These are phyloP conservation scores for Cladosporium sp. DNA, from an alignment of 2,329 filamentous ascomycete genomes.

Conservation along the genomic window DNA sequence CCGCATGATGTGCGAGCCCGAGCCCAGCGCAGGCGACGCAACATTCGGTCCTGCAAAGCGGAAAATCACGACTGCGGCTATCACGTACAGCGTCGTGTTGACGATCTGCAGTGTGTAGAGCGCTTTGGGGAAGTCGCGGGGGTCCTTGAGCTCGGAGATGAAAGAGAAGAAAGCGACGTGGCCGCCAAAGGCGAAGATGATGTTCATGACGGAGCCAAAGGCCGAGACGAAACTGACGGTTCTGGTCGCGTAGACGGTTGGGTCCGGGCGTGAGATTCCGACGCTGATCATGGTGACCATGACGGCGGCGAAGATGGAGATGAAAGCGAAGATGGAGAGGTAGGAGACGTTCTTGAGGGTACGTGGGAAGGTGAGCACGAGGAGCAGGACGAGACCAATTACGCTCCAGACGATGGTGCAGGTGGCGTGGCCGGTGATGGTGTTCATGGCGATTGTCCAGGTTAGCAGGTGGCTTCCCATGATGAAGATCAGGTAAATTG, in stretches of 20 bases:
- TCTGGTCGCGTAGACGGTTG: slow-evolving; percentile 40
- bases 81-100: slow-evolving; percentile 62
- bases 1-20: slow-evolving; percentile 54
- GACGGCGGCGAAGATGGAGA: slow-evolving; percentile 59
- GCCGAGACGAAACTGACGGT: slow-evolving; percentile 48
- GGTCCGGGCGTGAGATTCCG: slow-evolving; percentile 51
- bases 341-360: slow-evolving; percentile 65
- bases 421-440: slow-evolving; percentile 60
- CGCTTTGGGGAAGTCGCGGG: slow-evolving; percentile 62
- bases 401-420: slow-evolving; percentile 67
- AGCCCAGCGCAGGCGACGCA: slow-evolving; percentile 64
- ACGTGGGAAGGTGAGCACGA: slow-evolving; percentile 60
- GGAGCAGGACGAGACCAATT: slow-evolving; percentile 60
- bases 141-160: slow-evolving; percentile 64
- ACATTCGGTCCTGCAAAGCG: slow-evolving; percentile 62
- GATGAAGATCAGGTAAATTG: slow-evolving; percentile 67
- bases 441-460: slow-evolving; percentile 70
- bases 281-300: slow-evolving; percentile 67
- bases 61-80: slow-evolving; percentile 68
- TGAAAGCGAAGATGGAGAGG: slow-evolving; percentile 58
- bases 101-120: slow-evolving; percentile 61
- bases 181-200: slow-evolving; percentile 66
- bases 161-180: slow-evolving; percentile 68
- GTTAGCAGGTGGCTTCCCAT: slow-evolving; percentile 70
- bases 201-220: slow-evolving; percentile 66